Percentiles rank a stretch among this genome's conserved stretches.
phyloP scores from a whole-genome alignment of 257 asterid genomes.

The Apocynum venetum region DNA sequence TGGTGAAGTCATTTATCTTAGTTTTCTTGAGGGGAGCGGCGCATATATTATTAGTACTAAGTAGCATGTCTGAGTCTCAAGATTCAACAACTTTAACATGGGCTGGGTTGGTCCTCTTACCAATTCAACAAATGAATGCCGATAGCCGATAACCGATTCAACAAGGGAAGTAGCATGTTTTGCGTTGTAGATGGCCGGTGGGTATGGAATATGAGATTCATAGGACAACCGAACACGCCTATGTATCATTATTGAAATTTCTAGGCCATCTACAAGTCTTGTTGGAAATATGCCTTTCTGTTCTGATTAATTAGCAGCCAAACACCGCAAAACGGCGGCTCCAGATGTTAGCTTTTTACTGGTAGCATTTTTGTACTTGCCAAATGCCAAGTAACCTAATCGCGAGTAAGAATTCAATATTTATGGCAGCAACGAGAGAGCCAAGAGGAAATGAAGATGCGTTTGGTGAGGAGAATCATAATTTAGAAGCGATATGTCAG shows the following conservation, averaged over 20 bases:
- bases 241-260: slow-evolving; percentile 23
- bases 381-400: not conserved
- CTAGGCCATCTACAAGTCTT: not conserved
- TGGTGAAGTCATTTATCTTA: slow-evolving; percentile 38
- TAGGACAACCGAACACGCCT: slow-evolving; percentile 8
- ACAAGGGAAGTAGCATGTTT: too few species aligned
- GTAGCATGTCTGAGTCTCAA: slow-evolving; percentile 1
- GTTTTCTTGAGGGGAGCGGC: slow-evolving; percentile 15
- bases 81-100: slow-evolving; percentile 43
- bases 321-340: not conserved
- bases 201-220: not conserved
- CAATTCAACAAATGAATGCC: slow-evolving; percentile 9
- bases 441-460: not conserved
- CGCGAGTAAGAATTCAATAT: not conserved
- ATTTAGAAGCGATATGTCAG: slow-evolving; percentile 10
- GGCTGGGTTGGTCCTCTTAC: slow-evolving; percentile 30
- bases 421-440: not conserved
- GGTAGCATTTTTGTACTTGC: not conserved
- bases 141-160: too few species aligned
- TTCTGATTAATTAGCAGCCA: not conserved
- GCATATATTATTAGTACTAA: not conserved
- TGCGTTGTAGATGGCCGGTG: too few species aligned
- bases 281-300: not conserved
- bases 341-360: not conserved
- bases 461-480: slow-evolving; percentile 14